Evolutionary conservation across 805 yeast species (phyloP).

Genomic region (Sporopachydermia lactativora): DNA sequence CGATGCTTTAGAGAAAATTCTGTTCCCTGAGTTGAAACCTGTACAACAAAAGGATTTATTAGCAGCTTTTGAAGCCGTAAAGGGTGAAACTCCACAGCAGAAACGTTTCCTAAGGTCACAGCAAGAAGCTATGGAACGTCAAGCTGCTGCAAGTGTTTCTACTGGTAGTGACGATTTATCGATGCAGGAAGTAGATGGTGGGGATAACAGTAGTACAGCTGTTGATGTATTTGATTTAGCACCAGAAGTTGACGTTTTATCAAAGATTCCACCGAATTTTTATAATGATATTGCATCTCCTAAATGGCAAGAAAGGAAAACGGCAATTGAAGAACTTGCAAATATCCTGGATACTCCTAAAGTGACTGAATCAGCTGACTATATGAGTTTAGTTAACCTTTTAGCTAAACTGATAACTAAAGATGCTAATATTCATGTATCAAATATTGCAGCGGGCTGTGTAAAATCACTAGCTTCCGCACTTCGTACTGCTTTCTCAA

Average conservation of each 20-base stretch:
- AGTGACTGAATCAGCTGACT: conserved; percentile 45
- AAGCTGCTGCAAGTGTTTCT: conserved; percentile 10
- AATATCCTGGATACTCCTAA: conserved; percentile 38
- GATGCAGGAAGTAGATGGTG: conserved; percentile 3
- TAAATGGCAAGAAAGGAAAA: conserved; percentile 90
- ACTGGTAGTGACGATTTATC: conserved; percentile 10
- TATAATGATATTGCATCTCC: conserved; percentile 37
- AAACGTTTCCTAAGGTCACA: conserved; percentile 41
- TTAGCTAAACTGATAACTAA: conserved; percentile 55
- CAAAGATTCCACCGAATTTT: conserved; percentile 54
- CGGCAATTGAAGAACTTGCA: conserved; percentile 50
- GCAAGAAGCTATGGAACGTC: conserved; percentile 25
- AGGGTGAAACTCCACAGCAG: conserved; percentile 25
- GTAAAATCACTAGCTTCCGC: conserved; percentile 52
- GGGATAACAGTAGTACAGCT: conserved; percentile 4
- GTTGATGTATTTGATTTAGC: conserved; percentile 37
- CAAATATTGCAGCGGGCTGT: conserved; percentile 60
- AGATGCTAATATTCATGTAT: conserved; percentile 86
- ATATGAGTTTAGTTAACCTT: conserved; percentile 41
- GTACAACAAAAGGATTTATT: conserved; percentile 80
- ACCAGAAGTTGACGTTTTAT: conserved; percentile 53
- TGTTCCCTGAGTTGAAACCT: conserved; percentile 69
- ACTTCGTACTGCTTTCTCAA: conserved; percentile 39
- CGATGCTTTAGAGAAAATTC: conserved; percentile 36
- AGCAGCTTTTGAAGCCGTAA: conserved; percentile 45